Evolutionary conservation across 345 rosid species (phyloP).

Genomic region (Chamaenerion angustifolium): DNA sequence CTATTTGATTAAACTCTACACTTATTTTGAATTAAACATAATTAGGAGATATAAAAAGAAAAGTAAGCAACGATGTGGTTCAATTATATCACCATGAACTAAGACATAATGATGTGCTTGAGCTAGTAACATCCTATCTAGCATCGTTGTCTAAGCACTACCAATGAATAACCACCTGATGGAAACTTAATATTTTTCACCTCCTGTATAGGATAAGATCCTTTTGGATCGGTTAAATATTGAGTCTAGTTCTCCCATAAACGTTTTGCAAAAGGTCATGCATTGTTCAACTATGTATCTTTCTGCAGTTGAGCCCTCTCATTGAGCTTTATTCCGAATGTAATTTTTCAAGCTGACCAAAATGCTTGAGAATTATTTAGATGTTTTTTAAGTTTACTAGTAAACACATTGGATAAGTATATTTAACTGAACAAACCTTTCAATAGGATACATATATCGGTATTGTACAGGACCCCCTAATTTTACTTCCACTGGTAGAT

Average conservation of each 20-base stretch:
- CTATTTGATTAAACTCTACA: too few relatives aligned
- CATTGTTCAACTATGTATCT: conserved; percentile 4
- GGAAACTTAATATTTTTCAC: neutral
- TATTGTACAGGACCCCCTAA: neutral
- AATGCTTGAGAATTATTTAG: neutral
- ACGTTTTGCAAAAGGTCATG: neutral
- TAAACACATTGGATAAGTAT: too few relatives aligned
- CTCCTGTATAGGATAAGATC: neutral
- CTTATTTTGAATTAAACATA: neutral
- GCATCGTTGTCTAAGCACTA: neutral
- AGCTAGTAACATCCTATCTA: neutral
- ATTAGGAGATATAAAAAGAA: neutral
- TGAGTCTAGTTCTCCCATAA: neutral
- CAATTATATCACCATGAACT: neutral
- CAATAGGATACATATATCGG: neutral
- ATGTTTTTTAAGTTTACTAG: too few relatives aligned
- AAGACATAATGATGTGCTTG: too few relatives aligned
- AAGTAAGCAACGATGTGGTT: neutral
- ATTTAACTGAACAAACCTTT: neutral
- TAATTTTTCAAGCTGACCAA: too few relatives aligned
- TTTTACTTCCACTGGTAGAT: too few relatives aligned
- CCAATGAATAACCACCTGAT: neutral
- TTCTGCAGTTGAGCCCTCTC: conserved; percentile 2
- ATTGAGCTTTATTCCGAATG: too few relatives aligned
- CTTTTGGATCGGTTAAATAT: neutral